These are phyloP conservation scores for Cladosporium sp. DNA, from an alignment of 2,329 filamentous ascomycete genomes.

Conservation along the genomic window DNA sequence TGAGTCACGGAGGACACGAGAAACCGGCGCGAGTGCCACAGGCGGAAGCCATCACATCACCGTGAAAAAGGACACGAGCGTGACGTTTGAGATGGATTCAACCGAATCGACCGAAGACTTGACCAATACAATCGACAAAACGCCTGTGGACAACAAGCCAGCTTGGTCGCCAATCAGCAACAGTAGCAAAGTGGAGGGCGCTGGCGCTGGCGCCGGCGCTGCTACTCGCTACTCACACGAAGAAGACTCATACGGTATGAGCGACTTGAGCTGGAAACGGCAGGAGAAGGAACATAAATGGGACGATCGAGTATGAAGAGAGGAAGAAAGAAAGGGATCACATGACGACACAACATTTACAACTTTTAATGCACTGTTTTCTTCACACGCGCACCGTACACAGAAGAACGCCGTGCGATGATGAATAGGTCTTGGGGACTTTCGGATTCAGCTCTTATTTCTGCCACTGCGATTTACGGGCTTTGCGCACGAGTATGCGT, in stretches of 20 bases:
- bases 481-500: no score
- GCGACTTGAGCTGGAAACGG: background rate
- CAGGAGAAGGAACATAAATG: background rate
- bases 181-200: background rate
- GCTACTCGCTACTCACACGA: slow-evolving; percentile 15
- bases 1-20: background rate
- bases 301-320: background rate
- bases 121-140: background rate
- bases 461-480: no score
- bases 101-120: slow-evolving; percentile 1
- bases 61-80: slow-evolving; percentile 8
- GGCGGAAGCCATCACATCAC: slow-evolving; percentile 6
- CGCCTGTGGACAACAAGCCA: background rate
- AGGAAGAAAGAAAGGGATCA: background rate
- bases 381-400: background rate
- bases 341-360: background rate
- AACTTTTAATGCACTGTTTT: background rate
- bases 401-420: background rate
- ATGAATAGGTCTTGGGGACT: background rate
- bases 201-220: background rate
- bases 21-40: background rate
- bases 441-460: background rate
- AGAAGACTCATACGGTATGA: slow-evolving; percentile 6
- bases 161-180: background rate
- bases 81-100: background rate